A percentile compares a stretch with the other conserved stretches of the same genome.
Evolutionary conservation across 2,329 filamentous ascomycete genomes (phyloP).

Genomic region (Fusarium vanettenii): DNA sequence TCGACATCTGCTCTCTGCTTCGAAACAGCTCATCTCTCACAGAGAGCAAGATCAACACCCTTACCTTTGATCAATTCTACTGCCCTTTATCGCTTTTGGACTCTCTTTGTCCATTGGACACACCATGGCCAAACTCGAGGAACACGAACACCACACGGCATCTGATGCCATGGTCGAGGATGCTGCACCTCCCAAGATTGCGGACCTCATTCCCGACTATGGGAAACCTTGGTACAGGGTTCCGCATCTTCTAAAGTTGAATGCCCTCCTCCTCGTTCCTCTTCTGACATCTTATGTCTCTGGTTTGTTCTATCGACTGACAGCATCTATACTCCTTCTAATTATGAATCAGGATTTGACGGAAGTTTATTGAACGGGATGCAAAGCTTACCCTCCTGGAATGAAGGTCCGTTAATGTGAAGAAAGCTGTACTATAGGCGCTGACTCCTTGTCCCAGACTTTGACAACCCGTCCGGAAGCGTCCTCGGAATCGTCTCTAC

Average conservation of each 20-base stretch:
- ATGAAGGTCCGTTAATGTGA: slow-evolving; percentile 33
- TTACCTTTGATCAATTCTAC: background rate
- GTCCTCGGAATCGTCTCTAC: slow-evolving; percentile 45
- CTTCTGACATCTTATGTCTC: slow-evolving; percentile 51
- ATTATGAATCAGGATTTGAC: slow-evolving; percentile 41
- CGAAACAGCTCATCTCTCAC: background rate
- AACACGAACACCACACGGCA: background rate
- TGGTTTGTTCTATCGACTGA: slow-evolving; percentile 20
- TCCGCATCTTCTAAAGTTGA: background rate
- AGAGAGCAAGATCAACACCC: background rate
- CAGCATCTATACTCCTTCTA: background rate
- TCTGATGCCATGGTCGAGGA: background rate
- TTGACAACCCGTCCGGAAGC: slow-evolving; percentile 45
- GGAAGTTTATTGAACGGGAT: slow-evolving; percentile 50
- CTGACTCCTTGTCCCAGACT: slow-evolving; percentile 34
- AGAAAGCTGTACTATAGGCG: background rate
- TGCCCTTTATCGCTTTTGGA: background rate
- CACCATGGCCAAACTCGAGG: background rate
- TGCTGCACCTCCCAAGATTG: background rate
- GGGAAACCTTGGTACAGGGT: slow-evolving; percentile 7
- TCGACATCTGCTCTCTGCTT: background rate
- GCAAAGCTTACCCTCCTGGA: slow-evolving; percentile 51
- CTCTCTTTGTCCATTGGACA: background rate
- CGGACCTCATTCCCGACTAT: background rate
- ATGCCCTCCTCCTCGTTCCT: slow-evolving; percentile 49